A percentile compares a stretch with the other conserved stretches of the same genome.
phyloP scores from a whole-genome alignment of 208 protist genomes.

The Trypanosoma vivax region DNA sequence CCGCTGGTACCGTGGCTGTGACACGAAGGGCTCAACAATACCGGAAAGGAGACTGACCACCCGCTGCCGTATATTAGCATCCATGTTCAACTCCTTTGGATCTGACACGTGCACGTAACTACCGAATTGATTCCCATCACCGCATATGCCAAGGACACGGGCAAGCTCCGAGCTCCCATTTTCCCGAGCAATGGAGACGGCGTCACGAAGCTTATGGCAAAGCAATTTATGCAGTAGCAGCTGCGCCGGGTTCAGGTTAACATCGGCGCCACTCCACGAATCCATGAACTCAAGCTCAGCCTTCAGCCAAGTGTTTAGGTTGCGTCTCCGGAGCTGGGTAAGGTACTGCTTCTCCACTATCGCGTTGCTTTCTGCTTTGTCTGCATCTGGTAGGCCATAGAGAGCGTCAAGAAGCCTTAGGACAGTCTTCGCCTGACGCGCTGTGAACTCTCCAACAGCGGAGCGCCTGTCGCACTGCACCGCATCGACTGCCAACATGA shows the following conservation, averaged over 20 bases:
- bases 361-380: conserved; percentile 52
- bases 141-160: conserved; percentile 68
- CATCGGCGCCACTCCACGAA: conserved; percentile 18
- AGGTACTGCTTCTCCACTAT: conserved; percentile 67
- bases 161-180: conserved; percentile 48
- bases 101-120: conserved; percentile 59
- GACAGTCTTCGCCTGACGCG: conserved; percentile 51
- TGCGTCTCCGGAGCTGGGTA: conserved; percentile 64
- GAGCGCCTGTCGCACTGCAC: conserved; percentile 18
- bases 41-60: conserved; percentile 78
- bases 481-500: conserved; percentile 22
- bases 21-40: conserved; percentile 76
- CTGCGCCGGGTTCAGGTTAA: conserved; percentile 28
- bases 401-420: conserved; percentile 64
- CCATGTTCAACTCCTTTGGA: conserved; percentile 28
- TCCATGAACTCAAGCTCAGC: conserved; percentile 37
- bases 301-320: conserved; percentile 68
- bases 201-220: conserved; percentile 65
- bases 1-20: conserved; percentile 43
- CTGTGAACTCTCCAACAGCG: conserved; percentile 37
- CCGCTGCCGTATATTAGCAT: conserved; percentile 50
- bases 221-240: conserved; percentile 73
- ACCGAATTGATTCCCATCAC: conserved; percentile 82
- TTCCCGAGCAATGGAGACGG: conserved; percentile 32
- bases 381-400: conserved; percentile 72